Conservation (phyloP, 257 asterid species). For the Verbascum thapsus region DNA sequence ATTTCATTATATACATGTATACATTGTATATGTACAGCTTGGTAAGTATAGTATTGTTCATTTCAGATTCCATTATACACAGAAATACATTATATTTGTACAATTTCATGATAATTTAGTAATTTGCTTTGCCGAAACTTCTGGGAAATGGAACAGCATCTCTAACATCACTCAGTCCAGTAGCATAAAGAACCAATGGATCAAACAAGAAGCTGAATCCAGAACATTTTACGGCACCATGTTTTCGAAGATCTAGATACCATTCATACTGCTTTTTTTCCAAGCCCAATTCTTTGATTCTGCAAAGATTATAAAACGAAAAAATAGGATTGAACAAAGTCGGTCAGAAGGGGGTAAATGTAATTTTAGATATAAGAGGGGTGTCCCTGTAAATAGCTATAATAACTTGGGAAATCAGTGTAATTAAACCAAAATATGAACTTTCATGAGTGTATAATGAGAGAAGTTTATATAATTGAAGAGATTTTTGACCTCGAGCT, state of each 20-base stretch:
- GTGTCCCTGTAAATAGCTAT: too few relatives aligned
- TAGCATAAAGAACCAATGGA: slow-evolving; percentile 67
- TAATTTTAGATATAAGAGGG: too few relatives aligned
- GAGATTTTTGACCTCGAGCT: slow-evolving; percentile 52
- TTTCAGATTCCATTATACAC: too few relatives aligned
- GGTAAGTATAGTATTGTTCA: too few relatives aligned
- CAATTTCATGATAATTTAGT: slow-evolving; percentile 30
- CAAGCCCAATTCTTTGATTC: slow-evolving; percentile 67
- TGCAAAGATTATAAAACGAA: slow-evolving; percentile 23
- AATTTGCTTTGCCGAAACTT: slow-evolving; percentile 60
- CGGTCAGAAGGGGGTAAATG: too few relatives aligned
- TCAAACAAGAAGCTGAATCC: slow-evolving; percentile 73
- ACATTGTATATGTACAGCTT: neutral
- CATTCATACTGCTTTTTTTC: slow-evolving; percentile 68
- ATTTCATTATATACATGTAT: too few relatives aligned
- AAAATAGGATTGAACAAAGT: neutral
- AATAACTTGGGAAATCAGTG: too few relatives aligned
- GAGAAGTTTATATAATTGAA: neutral
- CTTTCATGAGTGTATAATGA: neutral
- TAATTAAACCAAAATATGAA: too few relatives aligned
- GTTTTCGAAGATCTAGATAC: slow-evolving; percentile 79
- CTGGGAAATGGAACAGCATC: slow-evolving; percentile 88
- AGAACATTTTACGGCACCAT: slow-evolving; percentile 63
- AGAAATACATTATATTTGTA: too few relatives aligned
- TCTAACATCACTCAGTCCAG: slow-evolving; percentile 82